Evolutionary conservation across 306 rosid species (phyloP), one percentile per base, ranked within the genome.

Genomic region (Castanea sativa): DNA sequence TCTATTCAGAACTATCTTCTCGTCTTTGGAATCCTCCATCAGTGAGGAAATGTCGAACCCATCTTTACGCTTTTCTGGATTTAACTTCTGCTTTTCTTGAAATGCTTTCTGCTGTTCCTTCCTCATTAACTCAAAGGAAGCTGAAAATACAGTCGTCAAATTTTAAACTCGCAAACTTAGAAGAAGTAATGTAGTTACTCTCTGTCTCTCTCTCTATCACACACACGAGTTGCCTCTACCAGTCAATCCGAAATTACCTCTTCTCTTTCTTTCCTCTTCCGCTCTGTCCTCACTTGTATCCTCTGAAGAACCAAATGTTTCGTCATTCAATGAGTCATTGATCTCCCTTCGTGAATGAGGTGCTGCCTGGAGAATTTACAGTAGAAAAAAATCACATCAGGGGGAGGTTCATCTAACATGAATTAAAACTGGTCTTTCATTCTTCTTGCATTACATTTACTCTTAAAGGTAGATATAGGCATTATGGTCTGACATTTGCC

Each of bases 251-350:
- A 74, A 74, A 76, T 27, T 86, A 95, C 99, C 98, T 93, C 98
- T 91, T 90, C 99, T 91, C 87, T 95, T 95, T 73, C 90, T 90
- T 84, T 95, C 99, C 87, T 95, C 99, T 86, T 93, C 98, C 68
- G 83, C 93, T 81, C 88, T 92, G 85, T 93, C 98, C 80, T 91
- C 99, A 73, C 82, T 87, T 61, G 98, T 85, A 76, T 2, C 8
- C 81, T 95, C 98, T 57, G 80, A 85, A 56, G 98, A 90, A 78
- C 99, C 99, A 91, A 95, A 95, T 1, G 99, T 95, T 86, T 95
- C 99, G 53, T 95, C 87, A 77, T 95, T 89, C 23, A 18, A 71
- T 16, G 92, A 83, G 74, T 94, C 99, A 4, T 75, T 79, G 65
- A 78, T 85, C 43, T 92, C 94, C 82, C 89, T 85, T 13, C 98